Base-by-base conservation (phyloP, 768 basidiomycete species). In the Lactarius psammicola region DNA sequence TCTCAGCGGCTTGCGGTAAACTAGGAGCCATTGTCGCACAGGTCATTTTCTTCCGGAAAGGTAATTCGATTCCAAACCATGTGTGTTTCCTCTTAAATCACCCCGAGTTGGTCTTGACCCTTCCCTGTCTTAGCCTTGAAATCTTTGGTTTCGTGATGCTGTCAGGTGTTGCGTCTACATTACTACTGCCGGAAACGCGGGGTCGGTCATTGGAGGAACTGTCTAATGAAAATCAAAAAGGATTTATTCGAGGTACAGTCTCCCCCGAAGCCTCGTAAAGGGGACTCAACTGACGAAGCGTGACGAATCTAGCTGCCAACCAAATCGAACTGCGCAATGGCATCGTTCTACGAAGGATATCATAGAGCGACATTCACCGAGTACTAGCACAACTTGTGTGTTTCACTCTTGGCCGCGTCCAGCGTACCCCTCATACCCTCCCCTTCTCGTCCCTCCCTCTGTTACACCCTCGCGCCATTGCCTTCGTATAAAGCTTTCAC, bases 91-190 rank as follows among this genome's bases (percentile, higher is more conserved):
- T 15, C 49, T 60, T 60, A 20, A 42, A 20, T 20, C 58, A 67
- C 26, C 70, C 65, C 65, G 58, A 17, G 7, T 38, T n/a, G n/a
- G 40, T 63, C 56, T 67, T 38, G 51, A 26, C 33, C 17, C 18
- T 56, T 26, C n/a, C 9, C 34, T 30, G 28, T 49, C 59, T 40
- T 67, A 76, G 79, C 65, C 71, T 81, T 15, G 74, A 82, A 69
- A 76, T 82, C 64, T 81, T 80, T 60, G 80, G 79, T n/a, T 72
- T 80, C 60, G 80, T 81, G 76, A 82, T 80, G 80, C 60, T 81
- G 33, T 78, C 80, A 0, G 80, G 80, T 44, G 70, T 78, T 62
- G 68, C 75, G 59, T 78, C 80, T 26, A 81, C 80, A 6, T 65
- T 78, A 59, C 74, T 82, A 28, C 67, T 82, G 6, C 79, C 80